Evolutionary conservation across 345 rosid genomes (phyloP), one percentile per base, ranked within the genome.

Genomic region (Eucalyptus cladocalyx): DNA sequence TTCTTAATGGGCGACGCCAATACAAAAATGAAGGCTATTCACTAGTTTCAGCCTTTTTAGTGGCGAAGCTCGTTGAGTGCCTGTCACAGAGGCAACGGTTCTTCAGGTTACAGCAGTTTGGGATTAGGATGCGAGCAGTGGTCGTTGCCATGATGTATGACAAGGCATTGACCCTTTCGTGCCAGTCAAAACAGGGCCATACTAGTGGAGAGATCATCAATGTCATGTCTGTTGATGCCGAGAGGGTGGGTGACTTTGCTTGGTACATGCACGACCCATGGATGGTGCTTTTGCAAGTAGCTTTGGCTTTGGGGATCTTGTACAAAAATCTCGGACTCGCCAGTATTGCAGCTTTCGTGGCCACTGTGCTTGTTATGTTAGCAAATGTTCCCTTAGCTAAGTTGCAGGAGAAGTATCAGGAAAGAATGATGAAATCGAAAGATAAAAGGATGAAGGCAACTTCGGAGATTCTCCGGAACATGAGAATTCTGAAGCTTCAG

Each of bases 401-500:
- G 92, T 86, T 93, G 89, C 93, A 91, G 88, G 96, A 96, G 92
- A 94, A 90, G 88, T 96, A 91, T 90, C 96, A 97, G 91, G 94
- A 93, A 49, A 93, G 80, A 69, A 17, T 69, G 24, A 69, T 96
- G 98, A 88, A 95, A 90, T 93, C 97, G 8, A 96, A 96, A 86
- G 98, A 95, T 85, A 90, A 85, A 42, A 92, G 96, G 85, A 96
- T 96, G 98, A 96, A 93, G 91, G 92, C 92, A 23, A 95, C 95
- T 80, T 93, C 96, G 18, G 97, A 96, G 92, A 92, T 96, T 87
- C 88, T 95, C 86, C 92, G 95, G 90, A 96, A 95, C 90, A 96
- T 96, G 96, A 94, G 95, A 91, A 96, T 94, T 90, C 96, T 96
- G 87, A 96, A 96, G 90, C 97, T 96, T 88, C 98, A 96, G 85